Base-by-base conservation (phyloP, 2,329 filamentous ascomycete genomes). In the Penicillium oxalicum region DNA sequence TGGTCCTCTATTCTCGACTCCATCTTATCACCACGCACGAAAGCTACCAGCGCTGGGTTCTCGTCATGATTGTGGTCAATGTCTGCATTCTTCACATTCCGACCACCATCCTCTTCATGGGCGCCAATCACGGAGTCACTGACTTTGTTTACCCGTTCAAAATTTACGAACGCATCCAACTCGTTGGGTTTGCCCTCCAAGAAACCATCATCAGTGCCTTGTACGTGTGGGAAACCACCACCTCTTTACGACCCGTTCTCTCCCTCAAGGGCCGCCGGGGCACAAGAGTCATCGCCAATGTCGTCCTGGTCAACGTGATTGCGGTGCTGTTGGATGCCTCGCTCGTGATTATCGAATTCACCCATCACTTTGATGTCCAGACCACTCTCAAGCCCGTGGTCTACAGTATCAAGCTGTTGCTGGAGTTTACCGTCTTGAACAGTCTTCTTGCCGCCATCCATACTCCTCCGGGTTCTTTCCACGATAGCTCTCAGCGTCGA, bases 381-480 rank as follows among this genome's bases (percentile, higher is more conserved):
- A 63, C 61, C 1, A 62, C 59, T 12, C 63, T 61, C 45, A 70
- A 68, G 50, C 57, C 63, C 7, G 63, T 71, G 9, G 49, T 54
- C 1, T 58, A 60, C 37, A 58, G 52, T 39, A 38, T 59, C 11
- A 61, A 51, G 47, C 62, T 77, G 29, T 74, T 77, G 45, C 70
- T 78, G 28, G 79, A 81, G 59, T 73, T 74, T 50, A 71, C 73
- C 28, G 71, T 81, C 36, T 63, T 81, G 12, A 68, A 76, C 32
- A 65, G 63, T 43, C 56, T 73, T 5, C 61, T 71, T 7, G 52
- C 54, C 35, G 48, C 55, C 13, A 51, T 60, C 8, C 53, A 45
- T 29, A 47, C 49, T 1, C 35, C 32, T 11, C 47, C 53, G 5
- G 24, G 48, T 5, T 40, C 40, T 3, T 35, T 56, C 24, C 41